Evolutionary conservation across 2,329 filamentous ascomycete genomes (phyloP).

Genomic region (Fusarium circinatum): DNA sequence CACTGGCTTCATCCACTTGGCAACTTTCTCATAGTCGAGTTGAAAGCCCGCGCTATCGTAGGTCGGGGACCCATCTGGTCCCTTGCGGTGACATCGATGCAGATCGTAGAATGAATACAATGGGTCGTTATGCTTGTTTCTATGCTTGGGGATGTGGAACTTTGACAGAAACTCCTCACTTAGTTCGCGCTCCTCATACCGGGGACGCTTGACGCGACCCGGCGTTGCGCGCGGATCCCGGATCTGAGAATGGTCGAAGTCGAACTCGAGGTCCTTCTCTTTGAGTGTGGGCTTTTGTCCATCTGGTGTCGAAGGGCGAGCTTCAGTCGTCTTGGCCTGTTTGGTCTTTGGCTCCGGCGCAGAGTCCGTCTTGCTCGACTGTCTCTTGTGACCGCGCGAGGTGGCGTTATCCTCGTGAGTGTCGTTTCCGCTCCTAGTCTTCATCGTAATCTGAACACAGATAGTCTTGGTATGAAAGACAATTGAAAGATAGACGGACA

Average conservation of each 20-base stretch:
- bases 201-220: slow-evolving; percentile 18
- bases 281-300: background rate
- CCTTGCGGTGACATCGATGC: slow-evolving; percentile 28
- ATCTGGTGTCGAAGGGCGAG: background rate
- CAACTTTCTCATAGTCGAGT: slow-evolving; percentile 32
- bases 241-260: slow-evolving; percentile 24
- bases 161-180: slow-evolving; percentile 17
- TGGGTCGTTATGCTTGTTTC: background rate
- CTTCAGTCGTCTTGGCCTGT: background rate
- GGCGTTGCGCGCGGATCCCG: slow-evolving; percentile 27
- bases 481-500: background rate
- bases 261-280: slow-evolving; percentile 18
- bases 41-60: slow-evolving; percentile 32
- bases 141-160: slow-evolving; percentile 17
- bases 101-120: slow-evolving; percentile 10
- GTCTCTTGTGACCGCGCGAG: slow-evolving; percentile 1
- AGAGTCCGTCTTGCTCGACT: background rate
- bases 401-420: background rate
- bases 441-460: background rate
- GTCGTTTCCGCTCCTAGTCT: slow-evolving; percentile 4
- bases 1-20: slow-evolving; percentile 25
- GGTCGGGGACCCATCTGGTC: slow-evolving; percentile 19
- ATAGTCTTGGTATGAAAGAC: background rate
- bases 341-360: slow-evolving; percentile 1
- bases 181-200: background rate